These are phyloP conservation scores for Apium graveolens DNA, from an alignment of 129 eudicot genomes.

Conservation along the genomic window DNA sequence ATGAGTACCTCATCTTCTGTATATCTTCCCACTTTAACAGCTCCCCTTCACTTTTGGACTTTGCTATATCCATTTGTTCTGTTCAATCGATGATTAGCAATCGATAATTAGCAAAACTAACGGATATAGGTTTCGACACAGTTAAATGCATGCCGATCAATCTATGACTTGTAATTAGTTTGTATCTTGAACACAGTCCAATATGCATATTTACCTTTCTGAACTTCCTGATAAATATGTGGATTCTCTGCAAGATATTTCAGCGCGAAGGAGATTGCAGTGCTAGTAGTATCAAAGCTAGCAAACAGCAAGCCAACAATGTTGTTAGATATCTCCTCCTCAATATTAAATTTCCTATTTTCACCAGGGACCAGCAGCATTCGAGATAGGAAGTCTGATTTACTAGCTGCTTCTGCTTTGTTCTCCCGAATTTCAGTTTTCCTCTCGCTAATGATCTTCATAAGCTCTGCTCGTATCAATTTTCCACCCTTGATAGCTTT, in stretches of 20 bases:
- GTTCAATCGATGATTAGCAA: too few species aligned
- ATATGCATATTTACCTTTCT: conserved; percentile 16
- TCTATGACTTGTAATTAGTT: too few species aligned
- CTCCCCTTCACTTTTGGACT: neutral
- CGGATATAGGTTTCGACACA: too few species aligned
- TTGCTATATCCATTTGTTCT: conserved; percentile 12
- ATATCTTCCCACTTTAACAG: conserved; percentile 12
- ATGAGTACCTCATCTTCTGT: conserved; percentile 1
- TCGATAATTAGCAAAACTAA: too few species aligned
- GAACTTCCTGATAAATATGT: conserved; percentile 24
- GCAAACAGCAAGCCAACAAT: conserved; percentile 23
- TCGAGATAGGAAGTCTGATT: conserved; percentile 15
- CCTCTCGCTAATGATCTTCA: conserved; percentile 21
- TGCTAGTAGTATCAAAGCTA: conserved; percentile 24
- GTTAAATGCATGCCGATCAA: too few species aligned
- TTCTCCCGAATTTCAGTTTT: conserved; percentile 13
- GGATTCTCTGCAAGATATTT: conserved; percentile 35
- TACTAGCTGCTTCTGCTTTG: neutral
- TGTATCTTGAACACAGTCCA: too few species aligned
- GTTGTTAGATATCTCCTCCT: conserved; percentile 18
- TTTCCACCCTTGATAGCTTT: conserved; percentile 22
- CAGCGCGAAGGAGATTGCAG: conserved; percentile 15
- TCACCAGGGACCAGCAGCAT: conserved; percentile 18
- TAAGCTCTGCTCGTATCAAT: conserved; percentile 15
- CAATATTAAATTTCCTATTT: conserved; percentile 16